These are phyloP conservation scores for Rhizopus sp. DNA, from an alignment of 371 early-diverging fungal genomes.

Conservation along the genomic window DNA sequence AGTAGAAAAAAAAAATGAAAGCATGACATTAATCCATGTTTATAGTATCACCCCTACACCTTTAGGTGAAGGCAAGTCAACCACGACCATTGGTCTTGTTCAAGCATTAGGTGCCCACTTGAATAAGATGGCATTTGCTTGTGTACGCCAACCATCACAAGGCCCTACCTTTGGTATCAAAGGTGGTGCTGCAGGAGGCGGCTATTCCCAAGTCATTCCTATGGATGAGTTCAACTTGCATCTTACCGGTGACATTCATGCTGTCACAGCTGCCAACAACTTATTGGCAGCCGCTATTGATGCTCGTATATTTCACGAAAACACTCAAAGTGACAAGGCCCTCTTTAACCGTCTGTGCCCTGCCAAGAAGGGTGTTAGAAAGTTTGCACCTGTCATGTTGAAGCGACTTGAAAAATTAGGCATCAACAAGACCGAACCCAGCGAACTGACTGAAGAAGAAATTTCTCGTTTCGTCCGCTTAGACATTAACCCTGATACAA, in stretches of 20 bases:
- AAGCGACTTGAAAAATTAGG: conserved; percentile 83
- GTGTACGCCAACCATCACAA: conserved; percentile 96
- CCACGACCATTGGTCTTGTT: conserved; percentile 91
- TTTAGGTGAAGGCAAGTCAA: conserved; percentile 97
- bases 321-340: conserved; percentile 85
- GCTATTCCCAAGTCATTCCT: conserved; percentile 97
- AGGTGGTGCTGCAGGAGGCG: conserved; percentile 98
- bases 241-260: conserved; percentile 97
- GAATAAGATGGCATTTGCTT: conserved; percentile 86
- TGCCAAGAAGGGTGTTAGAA: conserved; percentile 78
- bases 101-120: conserved; percentile 95
- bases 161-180: conserved; percentile 99
- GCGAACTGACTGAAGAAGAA: conserved; percentile 80
- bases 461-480: conserved; percentile 79
- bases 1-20: neutral
- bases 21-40: neutral
- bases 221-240: conserved; percentile 99
- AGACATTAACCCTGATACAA: conserved; percentile 89
- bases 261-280: conserved; percentile 96
- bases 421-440: conserved; percentile 78
- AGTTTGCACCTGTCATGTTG: conserved; percentile 84
- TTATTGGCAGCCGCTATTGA: conserved; percentile 96
- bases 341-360: conserved; percentile 91
- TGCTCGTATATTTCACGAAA: conserved; percentile 96
- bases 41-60: conserved; percentile 94